Conservation (phyloP, 176 grass and related monocot genomes). For the Calamus simplicifolius region DNA sequence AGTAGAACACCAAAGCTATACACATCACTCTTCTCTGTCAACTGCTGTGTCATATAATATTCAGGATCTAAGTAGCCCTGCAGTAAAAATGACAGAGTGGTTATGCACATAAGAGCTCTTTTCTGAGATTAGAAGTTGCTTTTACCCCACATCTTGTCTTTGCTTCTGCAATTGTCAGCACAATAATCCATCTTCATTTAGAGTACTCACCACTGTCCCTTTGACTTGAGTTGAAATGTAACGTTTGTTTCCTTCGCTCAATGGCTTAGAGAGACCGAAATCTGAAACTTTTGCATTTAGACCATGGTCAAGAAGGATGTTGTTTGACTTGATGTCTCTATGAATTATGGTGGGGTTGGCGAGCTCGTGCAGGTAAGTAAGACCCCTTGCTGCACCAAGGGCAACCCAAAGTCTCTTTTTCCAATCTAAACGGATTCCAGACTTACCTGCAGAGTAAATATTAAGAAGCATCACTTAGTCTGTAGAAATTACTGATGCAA, state of each 20-base stretch:
- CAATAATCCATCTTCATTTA: too few species aligned
- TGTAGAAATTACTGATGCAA: too few species aligned
- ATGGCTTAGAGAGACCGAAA: conserved; percentile 3
- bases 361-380: conserved; percentile 3
- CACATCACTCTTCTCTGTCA: conserved; percentile 51
- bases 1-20: conserved; percentile 40
- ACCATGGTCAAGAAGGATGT: neutral
- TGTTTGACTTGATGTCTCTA: conserved; percentile 7
- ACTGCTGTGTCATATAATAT: conserved; percentile 90
- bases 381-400: neutral
- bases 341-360: neutral
- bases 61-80: conserved; percentile 80
- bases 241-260: neutral
- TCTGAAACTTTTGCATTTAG: conserved; percentile 8
- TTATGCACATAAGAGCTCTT: too few species aligned
- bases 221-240: conserved; percentile 4
- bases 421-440: conserved; percentile 2
- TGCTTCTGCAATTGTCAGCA: too few species aligned
- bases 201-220: conserved; percentile 7
- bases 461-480: too few species aligned
- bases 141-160: too few species aligned
- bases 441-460: neutral
- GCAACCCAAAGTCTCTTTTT: neutral
- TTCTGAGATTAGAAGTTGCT: too few species aligned
- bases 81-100: neutral